These are phyloP conservation scores for Oryza glumipatula DNA, from an alignment of 176 grass and related monocot species.

Conservation along the genomic window DNA sequence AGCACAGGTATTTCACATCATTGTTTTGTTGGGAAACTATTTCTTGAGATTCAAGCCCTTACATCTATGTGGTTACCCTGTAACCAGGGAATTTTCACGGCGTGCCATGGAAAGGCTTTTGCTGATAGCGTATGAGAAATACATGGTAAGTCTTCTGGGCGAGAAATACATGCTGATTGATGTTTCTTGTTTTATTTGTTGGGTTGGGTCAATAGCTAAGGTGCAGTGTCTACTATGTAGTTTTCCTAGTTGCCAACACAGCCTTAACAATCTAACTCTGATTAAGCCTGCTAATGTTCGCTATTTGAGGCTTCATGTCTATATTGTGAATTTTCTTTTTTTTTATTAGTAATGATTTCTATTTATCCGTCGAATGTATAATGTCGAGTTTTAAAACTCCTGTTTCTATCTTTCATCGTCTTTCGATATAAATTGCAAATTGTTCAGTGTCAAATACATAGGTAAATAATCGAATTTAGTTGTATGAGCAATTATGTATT, in stretches of 20 bases:
- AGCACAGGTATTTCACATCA: conserved; percentile 54
- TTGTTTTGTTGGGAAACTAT: conserved; percentile 31
- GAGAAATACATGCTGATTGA: conserved; percentile 57
- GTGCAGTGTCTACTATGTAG: conserved; percentile 6
- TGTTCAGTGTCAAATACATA: not conserved
- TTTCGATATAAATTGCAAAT: not conserved
- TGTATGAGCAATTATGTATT: not conserved
- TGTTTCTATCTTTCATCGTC: not conserved
- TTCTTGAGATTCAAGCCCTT: conserved; percentile 38
- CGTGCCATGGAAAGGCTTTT: conserved; percentile 65
- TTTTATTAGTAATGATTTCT: not conserved
- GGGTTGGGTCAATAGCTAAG: conserved; percentile 22
- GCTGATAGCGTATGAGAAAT: conserved; percentile 61
- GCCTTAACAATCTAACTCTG: conserved; percentile 18
- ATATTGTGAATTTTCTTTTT: not conserved
- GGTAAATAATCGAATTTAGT: not conserved
- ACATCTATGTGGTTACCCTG: conserved; percentile 13
- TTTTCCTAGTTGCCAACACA: conserved; percentile 28
- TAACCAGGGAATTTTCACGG: conserved; percentile 60
- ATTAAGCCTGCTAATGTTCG: conserved; percentile 17
- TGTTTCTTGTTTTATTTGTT: conserved; percentile 40
- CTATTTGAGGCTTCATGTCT: conserved; percentile 32
- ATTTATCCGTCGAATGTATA: not conserved
- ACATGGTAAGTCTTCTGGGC: conserved; percentile 58
- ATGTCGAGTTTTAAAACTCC: not conserved